Conservation (phyloP, 1,284 basidiomycete genomes). For the Waitea zeae region DNA sequence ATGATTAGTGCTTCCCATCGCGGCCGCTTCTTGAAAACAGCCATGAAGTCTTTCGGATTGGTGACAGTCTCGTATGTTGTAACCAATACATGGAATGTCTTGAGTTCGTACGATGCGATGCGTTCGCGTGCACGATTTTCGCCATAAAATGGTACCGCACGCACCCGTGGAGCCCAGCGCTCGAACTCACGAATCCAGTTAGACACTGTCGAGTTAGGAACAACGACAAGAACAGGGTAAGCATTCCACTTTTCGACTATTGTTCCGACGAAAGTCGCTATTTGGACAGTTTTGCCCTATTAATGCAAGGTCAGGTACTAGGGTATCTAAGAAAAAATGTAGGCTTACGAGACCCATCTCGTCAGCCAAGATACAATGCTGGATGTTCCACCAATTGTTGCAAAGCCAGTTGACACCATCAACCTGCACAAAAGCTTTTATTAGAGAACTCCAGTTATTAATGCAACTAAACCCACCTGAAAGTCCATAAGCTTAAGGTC, state of each 20-base stretch:
- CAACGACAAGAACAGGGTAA: constrained; percentile 76
- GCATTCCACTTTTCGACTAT: constrained; percentile 44
- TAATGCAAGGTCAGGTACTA: constrained; percentile 1
- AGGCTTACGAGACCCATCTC: constrained; percentile 81
- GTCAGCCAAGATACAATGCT: constrained; percentile 90
- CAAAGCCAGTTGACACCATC: constrained; percentile 90
- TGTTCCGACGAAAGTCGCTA: constrained; percentile 72
- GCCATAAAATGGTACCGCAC: constrained; percentile 73
- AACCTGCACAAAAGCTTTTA: constrained; percentile 26
- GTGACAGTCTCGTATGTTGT: constrained; percentile 79
- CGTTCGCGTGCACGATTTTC: constrained; percentile 25
- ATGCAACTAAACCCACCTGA: constrained; percentile 31
- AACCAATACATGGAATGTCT: constrained; percentile 72
- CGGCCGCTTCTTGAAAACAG: constrained; percentile 65
- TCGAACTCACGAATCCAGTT: constrained; percentile 85
- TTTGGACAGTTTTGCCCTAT: constrained; percentile 88
- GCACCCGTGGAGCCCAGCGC: constrained; percentile 74
- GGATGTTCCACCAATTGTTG: constrained; percentile 76
- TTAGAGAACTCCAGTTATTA: constrained; percentile 2
- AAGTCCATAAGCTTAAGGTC: constrained; percentile 68
- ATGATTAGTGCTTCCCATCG: constrained; percentile 87
- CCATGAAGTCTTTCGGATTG: constrained; percentile 43
- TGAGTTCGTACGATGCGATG: constrained; percentile 18
- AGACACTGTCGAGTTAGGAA: constrained; percentile 86
- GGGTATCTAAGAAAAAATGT: neutral